Conservation (phyloP, 2,329 filamentous ascomycete species). For the Colletotrichum acutatum region DNA sequence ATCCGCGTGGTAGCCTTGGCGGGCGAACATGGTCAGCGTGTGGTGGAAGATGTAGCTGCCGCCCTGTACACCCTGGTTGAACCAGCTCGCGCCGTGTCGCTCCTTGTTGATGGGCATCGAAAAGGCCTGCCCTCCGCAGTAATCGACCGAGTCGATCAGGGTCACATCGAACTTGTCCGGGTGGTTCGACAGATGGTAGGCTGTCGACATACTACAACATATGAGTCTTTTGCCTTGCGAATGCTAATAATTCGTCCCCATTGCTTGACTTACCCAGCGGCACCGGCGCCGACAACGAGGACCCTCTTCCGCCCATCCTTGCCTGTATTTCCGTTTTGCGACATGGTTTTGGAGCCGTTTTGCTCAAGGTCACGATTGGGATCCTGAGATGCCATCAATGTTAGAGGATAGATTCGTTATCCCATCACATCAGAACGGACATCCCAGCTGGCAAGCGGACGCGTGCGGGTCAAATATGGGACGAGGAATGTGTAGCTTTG, state of each 20-base stretch:
- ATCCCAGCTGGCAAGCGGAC: neutral
- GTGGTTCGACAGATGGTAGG: constrained; percentile 68
- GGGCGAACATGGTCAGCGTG: constrained; percentile 70
- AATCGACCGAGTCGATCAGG: constrained; percentile 65
- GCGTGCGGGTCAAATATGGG: constrained; percentile 17
- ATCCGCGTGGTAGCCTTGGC: constrained; percentile 60
- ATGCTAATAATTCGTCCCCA: no score
- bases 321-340: constrained; percentile 27
- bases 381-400: constrained; percentile 5
- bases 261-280: constrained; percentile 45
- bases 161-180: constrained; percentile 70
- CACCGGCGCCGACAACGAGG: constrained; percentile 54
- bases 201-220: constrained; percentile 61
- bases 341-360: constrained; percentile 24
- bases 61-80: constrained; percentile 72
- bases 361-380: constrained; percentile 24
- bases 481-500: neutral
- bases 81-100: constrained; percentile 68
- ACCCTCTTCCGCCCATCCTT: constrained; percentile 44
- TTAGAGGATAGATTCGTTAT: neutral
- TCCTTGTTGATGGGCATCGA: constrained; percentile 69
- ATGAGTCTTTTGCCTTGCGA: neutral
- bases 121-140: constrained; percentile 72
- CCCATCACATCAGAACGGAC: no score
- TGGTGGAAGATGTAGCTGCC: constrained; percentile 70